These are phyloP conservation scores for Cladobotryum mycophilum DNA, from an alignment of 2,329 filamentous ascomycete genomes.

Conservation along the genomic window DNA sequence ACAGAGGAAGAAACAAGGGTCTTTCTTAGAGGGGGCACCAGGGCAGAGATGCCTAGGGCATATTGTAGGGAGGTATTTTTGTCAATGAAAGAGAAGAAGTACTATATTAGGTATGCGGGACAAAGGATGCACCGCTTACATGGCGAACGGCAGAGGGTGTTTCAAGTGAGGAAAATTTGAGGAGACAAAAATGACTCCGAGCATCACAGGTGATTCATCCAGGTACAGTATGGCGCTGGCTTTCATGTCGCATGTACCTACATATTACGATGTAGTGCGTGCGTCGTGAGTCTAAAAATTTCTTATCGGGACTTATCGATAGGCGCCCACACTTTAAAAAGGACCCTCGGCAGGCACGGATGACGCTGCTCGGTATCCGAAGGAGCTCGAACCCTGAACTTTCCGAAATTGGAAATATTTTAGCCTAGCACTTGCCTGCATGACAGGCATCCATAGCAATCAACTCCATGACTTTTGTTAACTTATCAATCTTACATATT, in stretches of 20 bases:
- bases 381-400: no score
- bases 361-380: no score
- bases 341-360: neutral
- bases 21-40: slow-evolving; percentile 5
- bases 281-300: slow-evolving; percentile 6
- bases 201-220: neutral
- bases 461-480: no score
- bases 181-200: neutral
- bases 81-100: neutral
- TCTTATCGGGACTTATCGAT: slow-evolving; percentile 10
- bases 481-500: no score
- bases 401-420: no score
- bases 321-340: slow-evolving; percentile 1
- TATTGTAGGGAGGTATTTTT: neutral
- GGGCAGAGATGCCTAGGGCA: neutral
- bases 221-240: no score
- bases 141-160: neutral
- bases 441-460: no score
- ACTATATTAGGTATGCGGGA: neutral
- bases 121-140: neutral
- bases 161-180: no score
- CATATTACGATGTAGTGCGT: no score
- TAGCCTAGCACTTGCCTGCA: no score
- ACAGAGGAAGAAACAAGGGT: slow-evolving; percentile 4
- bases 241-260: no score